Evolutionary conservation across 768 basidiomycete species (phyloP), one percentile per base, ranked within the genome.

Genomic region (Suillus tomentosus): DNA sequence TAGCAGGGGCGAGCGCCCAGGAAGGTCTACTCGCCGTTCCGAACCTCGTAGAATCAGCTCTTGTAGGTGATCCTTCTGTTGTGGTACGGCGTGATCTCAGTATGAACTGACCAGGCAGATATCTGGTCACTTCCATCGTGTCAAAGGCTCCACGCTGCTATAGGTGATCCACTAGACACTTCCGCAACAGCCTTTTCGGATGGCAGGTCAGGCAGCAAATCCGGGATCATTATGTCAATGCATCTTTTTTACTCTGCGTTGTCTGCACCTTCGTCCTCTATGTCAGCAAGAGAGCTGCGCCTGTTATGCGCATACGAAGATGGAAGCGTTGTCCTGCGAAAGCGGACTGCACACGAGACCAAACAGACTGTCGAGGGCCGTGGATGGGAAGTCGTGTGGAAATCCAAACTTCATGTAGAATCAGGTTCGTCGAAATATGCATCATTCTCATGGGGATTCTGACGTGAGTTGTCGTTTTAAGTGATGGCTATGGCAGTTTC

Each of bases 171-270:
- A 19, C 73, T 74, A 36, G 73, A 79, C 47, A 72, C 76, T 47
- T 67, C 74, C 7, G 17, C 53, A 2, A 64, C 63, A 1, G 60
- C 42, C 15, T 69, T 69, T 50, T 75, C 74, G 3, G 83, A 84
- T 58, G 84, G 85, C 2, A 77, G 80, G 19, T 85, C 85, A 27
- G 79, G 79, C 58, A 81, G 81, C 47, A 83, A 85, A 51, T 84
- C 87, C 13, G 95, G 95, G 0, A 89, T 96, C 58, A 87, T 97
- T 69, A 99, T 98, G 96, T 86, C 91, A 0, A 73, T 95, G 65
- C 89, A 93, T 70, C 78, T 97, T 1, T 87, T 85, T 60, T 74
- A 77, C 47, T 68, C 73, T 54, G 61, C 72, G 1, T 60, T 64
- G 62, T 66, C 68, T 36, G 65, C 76, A n/a, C 71, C 82, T 22